Evolutionary conservation across 1,284 basidiomycete genomes (phyloP), one percentile per base, ranked within the genome.

Genomic region (Puccinia horiana): DNA sequence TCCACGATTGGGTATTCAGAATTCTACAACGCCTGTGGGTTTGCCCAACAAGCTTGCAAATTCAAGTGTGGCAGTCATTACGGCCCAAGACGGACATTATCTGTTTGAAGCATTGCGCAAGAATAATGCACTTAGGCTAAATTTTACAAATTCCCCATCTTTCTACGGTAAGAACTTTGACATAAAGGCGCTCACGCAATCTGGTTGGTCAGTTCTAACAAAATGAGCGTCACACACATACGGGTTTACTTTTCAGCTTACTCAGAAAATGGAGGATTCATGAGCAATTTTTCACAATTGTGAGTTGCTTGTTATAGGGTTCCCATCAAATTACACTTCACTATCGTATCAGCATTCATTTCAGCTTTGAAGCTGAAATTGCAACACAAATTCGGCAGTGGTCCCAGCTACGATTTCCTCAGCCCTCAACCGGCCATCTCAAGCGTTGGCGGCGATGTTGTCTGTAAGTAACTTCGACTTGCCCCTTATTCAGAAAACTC

Each of bases 241-340:
- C 32, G 29, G 23, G 6, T 74, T 49, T 6, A n/a, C 26, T 61
- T 40, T 26, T 6, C 58, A 81, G 79, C 61, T n/a, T 49, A 76
- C 52, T 83, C 83, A n/a, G 77, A 70, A 16, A 76, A 47, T n/a
- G 77, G 82, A 9, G 81, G 76, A 78, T 67, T 72, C 78, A 77
- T 83, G 83, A 81, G 79, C 52, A 74, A 61, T 40, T 81, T 81
- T 74, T 81, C 79, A 16, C 69, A 73, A 49, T 81, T 73, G 79
- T 79, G 63, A 79, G 61, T 70, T 67, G 12, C 11, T 61, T 76
- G 44, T 67, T 67, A 18, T 23, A 44, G 37, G 49, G 3, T 44
- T 65, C 20, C 32, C 63, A 40, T 18, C 16, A 35, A 35, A 23
- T 42, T 40, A 44, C 40, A 32, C 26, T 32, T 26, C 35, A 37